Base-by-base conservation (phyloP, 1,139 yeast species). In the Saccharomyces hybrid region DNA sequence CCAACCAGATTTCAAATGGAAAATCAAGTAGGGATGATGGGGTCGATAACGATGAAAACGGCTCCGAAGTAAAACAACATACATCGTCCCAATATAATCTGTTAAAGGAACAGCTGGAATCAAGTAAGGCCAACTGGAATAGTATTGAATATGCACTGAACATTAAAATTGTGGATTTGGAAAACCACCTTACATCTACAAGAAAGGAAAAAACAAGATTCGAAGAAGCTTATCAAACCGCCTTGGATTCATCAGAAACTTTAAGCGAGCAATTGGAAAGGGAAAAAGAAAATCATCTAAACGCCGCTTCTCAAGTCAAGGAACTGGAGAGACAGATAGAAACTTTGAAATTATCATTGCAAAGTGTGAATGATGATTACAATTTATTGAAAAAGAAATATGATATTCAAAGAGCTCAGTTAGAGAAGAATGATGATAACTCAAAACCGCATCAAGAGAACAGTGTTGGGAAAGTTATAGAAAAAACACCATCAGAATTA, bases 61-160 rank as follows among this genome's bases (percentile, higher is more conserved):
- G n/a, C 25, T 38, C 25, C 23, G 44, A 38, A 38, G 44, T 16
- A 38, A 38, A 38, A 19, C 8, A 56, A 13, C 55, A 57, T 14
- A 27, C 50, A 50, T 67, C 68, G 52, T 68, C 65, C 9, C 90
- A 85, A 62, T 85, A 84, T 64, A 74, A 83, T 14, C 32, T 48
- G 2, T 46, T 65, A 11, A 64, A 60, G 46, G 56, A 58, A 11
- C 66, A 67, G 48, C 56, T 67, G 8, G 58, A 60, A 6, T 77
- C 82, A 25, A 86, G 90, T 0, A 80, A 80, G 52, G 83, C 80
- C 54, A 83, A 81, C 63, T 86, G 90, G 89, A 78, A 80, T 52
- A 73, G 78, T 13, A 78, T 83, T 42, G 91, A 86, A 63, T 71
- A 80, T 29, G 75, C 77, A 38, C 69, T 85, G 54, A 72, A 77